A percentile compares a stretch with the other conserved stretches of the same genome.
These are phyloP conservation scores for Euphorbia pulcherrima DNA, from an alignment of 345 rosid species.

Conservation along the genomic window DNA sequence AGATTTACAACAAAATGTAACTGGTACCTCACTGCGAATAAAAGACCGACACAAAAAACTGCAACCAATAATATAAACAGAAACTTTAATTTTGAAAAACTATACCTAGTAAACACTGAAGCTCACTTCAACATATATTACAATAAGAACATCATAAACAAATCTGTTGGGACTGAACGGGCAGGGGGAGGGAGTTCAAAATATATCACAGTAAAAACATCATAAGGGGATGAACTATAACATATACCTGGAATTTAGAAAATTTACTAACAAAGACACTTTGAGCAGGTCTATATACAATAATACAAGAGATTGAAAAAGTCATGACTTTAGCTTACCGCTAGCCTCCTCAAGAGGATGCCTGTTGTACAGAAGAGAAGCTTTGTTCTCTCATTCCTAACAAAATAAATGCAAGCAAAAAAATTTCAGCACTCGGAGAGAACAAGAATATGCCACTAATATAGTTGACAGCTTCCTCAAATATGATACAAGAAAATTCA, in stretches of 20 bases:
- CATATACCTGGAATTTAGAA: not conserved
- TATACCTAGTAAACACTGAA: not conserved
- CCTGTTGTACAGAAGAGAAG: slow-evolving; percentile 95
- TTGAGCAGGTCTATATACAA: not conserved
- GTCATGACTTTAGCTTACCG: slow-evolving; percentile 37
- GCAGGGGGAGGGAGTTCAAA: no score
- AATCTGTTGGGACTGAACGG: not conserved
- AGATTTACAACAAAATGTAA: not conserved
- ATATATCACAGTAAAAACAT: not conserved
- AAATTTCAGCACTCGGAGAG: not conserved
- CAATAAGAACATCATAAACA: not conserved
- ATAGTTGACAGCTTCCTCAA: not conserved
- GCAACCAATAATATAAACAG: not conserved
- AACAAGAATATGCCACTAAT: not conserved
- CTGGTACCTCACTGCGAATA: not conserved
- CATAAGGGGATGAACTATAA: not conserved
- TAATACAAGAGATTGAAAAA: slow-evolving; percentile 7
- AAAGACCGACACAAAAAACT: not conserved
- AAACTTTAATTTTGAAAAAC: not conserved
- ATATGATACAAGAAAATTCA: not conserved
- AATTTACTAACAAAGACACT: not conserved
- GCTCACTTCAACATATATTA: not conserved
- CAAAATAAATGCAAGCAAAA: slow-evolving; percentile 19
- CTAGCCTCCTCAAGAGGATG: slow-evolving; percentile 78
- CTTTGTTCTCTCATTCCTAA: slow-evolving; percentile 83